Conservation (phyloP, 305 asterid species). For the Solanum hybrid region DNA sequence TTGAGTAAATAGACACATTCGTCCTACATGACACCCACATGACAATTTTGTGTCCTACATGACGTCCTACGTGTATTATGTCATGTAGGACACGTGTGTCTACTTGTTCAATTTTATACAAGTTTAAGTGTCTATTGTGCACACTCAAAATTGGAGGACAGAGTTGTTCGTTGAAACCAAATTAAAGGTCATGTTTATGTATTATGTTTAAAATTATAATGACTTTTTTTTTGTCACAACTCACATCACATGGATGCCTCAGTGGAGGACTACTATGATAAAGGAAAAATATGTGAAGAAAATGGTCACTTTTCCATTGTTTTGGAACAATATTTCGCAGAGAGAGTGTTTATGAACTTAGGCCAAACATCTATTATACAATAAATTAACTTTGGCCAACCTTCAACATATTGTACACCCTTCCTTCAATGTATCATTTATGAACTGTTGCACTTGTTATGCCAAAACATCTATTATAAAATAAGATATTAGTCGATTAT, state of each 20-base stretch:
- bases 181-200: too few species aligned
- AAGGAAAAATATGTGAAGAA: background rate
- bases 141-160: fast-evolving
- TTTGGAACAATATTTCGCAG: background rate
- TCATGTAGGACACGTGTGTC: too few species aligned
- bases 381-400: background rate
- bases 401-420: background rate
- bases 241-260: background rate
- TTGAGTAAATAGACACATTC: background rate
- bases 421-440: too few species aligned
- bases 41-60: background rate
- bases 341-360: background rate
- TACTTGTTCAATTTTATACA: background rate
- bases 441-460: too few species aligned
- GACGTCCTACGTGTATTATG: background rate
- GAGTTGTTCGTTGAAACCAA: too few species aligned
- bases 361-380: background rate
- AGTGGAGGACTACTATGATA: background rate
- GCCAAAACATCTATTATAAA: background rate
- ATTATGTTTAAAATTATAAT: background rate
- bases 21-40: too few species aligned
- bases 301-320: background rate
- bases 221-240: background rate
- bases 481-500: too few species aligned
- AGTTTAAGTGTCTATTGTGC: too few species aligned